Evolutionary conservation across 306 rosid species (phyloP).

Genomic region (Benincasa hispida): DNA sequence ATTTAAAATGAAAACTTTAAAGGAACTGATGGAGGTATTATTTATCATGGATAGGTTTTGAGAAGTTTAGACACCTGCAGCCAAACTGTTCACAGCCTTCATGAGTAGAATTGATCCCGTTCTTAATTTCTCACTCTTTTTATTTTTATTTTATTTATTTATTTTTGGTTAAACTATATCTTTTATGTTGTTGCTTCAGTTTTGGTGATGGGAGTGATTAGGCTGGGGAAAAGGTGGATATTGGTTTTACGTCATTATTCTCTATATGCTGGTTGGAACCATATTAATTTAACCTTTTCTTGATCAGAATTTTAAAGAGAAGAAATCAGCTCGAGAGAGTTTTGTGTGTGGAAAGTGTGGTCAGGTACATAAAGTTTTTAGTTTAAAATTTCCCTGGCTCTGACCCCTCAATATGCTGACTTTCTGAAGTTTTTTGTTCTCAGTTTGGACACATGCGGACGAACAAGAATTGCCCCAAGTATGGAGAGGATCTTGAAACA

Average conservation of each 20-base stretch:
- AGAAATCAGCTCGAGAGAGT: constrained; percentile 80
- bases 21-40: no score
- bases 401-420: no score
- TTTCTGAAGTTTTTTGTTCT: neutral
- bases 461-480: constrained; percentile 93
- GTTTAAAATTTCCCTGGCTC: neutral
- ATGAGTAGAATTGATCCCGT: neutral
- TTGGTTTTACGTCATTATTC: neutral
- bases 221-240: neutral
- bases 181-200: neutral
- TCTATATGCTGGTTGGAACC: constrained; percentile 5
- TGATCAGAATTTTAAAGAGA: constrained; percentile 76
- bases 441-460: constrained; percentile 98
- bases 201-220: neutral
- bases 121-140: neutral
- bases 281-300: constrained; percentile 10
- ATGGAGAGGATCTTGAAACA: constrained; percentile 70
- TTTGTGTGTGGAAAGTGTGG: constrained; percentile 95
- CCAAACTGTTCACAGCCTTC: neutral
- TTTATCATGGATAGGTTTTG: neutral
- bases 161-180: neutral
- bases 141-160: no score
- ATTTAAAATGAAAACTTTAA: no score
- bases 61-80: neutral
- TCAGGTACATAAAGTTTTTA: constrained; percentile 44